These are phyloP conservation scores for Crassisporium funariophilum DNA, from an alignment of 768 basidiomycete genomes.

Conservation along the genomic window DNA sequence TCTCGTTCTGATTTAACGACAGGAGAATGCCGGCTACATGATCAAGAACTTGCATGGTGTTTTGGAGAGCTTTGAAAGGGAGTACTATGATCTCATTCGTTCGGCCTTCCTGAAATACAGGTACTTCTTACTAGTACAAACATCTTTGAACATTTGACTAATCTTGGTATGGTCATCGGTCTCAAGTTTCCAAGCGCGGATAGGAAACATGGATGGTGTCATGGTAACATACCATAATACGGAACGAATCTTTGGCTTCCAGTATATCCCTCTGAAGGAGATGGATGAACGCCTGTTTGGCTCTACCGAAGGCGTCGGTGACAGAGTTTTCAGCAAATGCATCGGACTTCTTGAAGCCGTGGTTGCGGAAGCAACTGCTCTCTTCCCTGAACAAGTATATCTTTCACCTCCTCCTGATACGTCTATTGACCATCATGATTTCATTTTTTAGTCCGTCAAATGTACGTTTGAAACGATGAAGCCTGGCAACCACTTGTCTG, in stretches of 20 bases:
- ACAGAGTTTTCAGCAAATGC: slow-evolving; percentile 75
- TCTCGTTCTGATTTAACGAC: too few species aligned
- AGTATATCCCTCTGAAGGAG: slow-evolving; percentile 84
- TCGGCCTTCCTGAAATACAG: slow-evolving; percentile 94
- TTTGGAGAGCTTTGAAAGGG: slow-evolving; percentile 83
- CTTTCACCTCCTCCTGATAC: background rate
- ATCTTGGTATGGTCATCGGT: background rate
- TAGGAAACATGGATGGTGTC: slow-evolving; percentile 97
- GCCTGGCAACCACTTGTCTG: slow-evolving; percentile 44
- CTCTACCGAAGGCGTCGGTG: slow-evolving; percentile 51
- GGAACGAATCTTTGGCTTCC: slow-evolving; percentile 86
- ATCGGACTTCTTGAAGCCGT: slow-evolving; percentile 71
- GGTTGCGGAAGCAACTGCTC: slow-evolving; percentile 52
- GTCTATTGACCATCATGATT: slow-evolving; percentile 1
- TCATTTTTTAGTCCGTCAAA: slow-evolving; percentile 47
- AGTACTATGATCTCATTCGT: slow-evolving; percentile 93
- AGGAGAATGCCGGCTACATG: slow-evolving; percentile 82
- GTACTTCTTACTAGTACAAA: slow-evolving; percentile 35
- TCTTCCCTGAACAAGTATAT: slow-evolving; percentile 69
- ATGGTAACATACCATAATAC: slow-evolving; percentile 90
- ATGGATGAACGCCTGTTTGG: slow-evolving; percentile 88
- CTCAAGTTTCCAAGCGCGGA: slow-evolving; percentile 86
- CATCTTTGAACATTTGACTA: background rate
- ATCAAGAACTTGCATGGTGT: slow-evolving; percentile 65
- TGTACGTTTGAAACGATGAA: slow-evolving; percentile 64